Evolutionary conservation across 495 filamentous ascomycete species (phyloP).

Genomic region (Antarctomyces pellizariae): DNA sequence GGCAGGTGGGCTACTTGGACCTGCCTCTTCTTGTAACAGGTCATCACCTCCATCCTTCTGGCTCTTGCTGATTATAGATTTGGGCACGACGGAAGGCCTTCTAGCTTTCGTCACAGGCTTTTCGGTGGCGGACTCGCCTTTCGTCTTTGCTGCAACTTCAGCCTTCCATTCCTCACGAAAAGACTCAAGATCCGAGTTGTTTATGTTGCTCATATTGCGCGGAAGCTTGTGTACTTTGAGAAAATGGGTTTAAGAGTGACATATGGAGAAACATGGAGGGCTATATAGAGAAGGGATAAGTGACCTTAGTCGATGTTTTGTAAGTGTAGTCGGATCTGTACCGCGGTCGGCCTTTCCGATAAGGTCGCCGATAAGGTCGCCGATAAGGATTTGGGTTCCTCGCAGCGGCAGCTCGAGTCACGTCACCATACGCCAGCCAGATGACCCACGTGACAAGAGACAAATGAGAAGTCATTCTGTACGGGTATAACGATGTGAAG

Average conservation of each 20-base stretch:
- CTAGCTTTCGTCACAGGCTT: slow-evolving; percentile 6
- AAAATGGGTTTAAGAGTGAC: background rate
- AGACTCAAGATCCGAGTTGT: slow-evolving; percentile 42
- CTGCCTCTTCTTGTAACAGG: slow-evolving; percentile 18
- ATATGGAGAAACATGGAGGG: background rate
- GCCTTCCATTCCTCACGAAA: slow-evolving; percentile 69
- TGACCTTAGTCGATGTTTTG: too few species aligned
- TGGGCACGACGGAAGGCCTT: background rate
- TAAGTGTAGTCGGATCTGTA: too few species aligned
- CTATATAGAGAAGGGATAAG: background rate
- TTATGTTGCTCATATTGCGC: slow-evolving; percentile 10
- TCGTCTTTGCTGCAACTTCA: slow-evolving; percentile 38
- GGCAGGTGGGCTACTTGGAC: too few species aligned
- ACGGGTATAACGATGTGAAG: too few species aligned
- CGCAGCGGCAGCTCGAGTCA: too few species aligned
- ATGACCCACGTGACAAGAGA: too few species aligned
- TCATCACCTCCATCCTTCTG: slow-evolving; percentile 14
- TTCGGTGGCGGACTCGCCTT: slow-evolving; percentile 2
- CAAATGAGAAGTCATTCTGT: too few species aligned
- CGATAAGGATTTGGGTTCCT: too few species aligned
- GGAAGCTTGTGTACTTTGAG: background rate
- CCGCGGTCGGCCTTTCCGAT: too few species aligned
- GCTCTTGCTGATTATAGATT: background rate
- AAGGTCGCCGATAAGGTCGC: too few species aligned
- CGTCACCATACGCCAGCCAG: too few species aligned